phyloP scores from a whole-genome alignment of 805 yeast genomes.

The Komagataella populi region DNA sequence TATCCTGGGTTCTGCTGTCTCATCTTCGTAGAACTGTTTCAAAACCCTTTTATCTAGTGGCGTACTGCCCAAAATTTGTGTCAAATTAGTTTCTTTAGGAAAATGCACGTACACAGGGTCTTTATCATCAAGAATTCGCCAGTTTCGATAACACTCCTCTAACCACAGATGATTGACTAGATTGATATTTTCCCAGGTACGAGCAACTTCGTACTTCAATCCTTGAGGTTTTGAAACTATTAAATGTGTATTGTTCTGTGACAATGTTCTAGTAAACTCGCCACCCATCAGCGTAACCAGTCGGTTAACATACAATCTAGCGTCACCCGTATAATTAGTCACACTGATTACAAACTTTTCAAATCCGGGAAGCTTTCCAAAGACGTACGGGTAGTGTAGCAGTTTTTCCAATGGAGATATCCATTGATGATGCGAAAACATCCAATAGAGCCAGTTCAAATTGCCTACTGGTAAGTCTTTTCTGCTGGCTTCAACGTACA shows the following conservation, averaged over 20 bases:
- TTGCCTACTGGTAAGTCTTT: slow-evolving; percentile 41
- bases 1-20: slow-evolving; percentile 4
- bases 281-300: slow-evolving; percentile 66
- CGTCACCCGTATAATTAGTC: slow-evolving; percentile 79
- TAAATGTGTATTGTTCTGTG: slow-evolving; percentile 55
- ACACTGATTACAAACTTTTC: slow-evolving; percentile 44
- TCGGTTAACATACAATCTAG: slow-evolving; percentile 56
- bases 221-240: slow-evolving; percentile 60
- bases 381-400: slow-evolving; percentile 58
- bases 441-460: slow-evolving; percentile 61
- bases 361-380: slow-evolving; percentile 38
- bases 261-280: slow-evolving; percentile 50
- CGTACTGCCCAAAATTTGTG: slow-evolving; percentile 39
- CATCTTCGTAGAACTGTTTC: slow-evolving; percentile 20
- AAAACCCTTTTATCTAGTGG: slow-evolving; percentile 28
- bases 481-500: slow-evolving; percentile 32
- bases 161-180: slow-evolving; percentile 80
- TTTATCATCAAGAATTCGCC: slow-evolving; percentile 37
- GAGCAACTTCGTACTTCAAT: slow-evolving; percentile 61
- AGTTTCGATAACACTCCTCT: slow-evolving; percentile 60
- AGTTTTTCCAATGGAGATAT: slow-evolving; percentile 39
- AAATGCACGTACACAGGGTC: slow-evolving; percentile 33
- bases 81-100: slow-evolving; percentile 25
- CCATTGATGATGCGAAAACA: slow-evolving; percentile 44
- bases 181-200: slow-evolving; percentile 44